phyloP scores from a whole-genome alignment of 1,139 yeast genomes.

The Kurtzmaniella quercitrusa region DNA sequence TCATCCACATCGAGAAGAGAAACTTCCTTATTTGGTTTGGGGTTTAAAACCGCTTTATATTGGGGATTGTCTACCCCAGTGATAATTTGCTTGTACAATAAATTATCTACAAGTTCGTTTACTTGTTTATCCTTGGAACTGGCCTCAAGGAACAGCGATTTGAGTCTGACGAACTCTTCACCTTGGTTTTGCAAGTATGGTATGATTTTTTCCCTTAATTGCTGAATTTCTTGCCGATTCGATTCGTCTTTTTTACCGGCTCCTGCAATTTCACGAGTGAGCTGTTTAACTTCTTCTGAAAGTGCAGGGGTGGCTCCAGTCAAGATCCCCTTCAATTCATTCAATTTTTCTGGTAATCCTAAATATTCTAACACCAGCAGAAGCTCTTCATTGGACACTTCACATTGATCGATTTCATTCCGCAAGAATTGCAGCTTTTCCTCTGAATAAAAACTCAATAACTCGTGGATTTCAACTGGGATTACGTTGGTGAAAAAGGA shows the following conservation, averaged over 20 bases:
- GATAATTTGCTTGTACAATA: constrained; percentile 26
- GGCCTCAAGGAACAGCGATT: constrained; percentile 66
- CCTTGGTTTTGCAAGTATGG: constrained; percentile 24
- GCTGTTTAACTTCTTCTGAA: constrained; percentile 14
- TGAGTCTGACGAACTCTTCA: constrained; percentile 49
- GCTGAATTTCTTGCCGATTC: constrained; percentile 21
- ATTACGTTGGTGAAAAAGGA: constrained; percentile 72
- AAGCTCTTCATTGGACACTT: constrained; percentile 76
- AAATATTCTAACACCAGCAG: constrained; percentile 75
- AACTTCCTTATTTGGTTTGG: constrained; percentile 8
- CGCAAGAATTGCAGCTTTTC: constrained; percentile 78
- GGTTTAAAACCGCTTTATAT: constrained; percentile 26
- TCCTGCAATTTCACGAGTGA: constrained; percentile 26
- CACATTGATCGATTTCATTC: constrained; percentile 68
- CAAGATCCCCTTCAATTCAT: constrained; percentile 46
- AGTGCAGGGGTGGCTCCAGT: constrained; percentile 9
- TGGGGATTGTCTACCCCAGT: constrained; percentile 31
- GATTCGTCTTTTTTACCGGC: constrained; percentile 18
- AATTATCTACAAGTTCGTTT: constrained; percentile 28
- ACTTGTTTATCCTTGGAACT: constrained; percentile 61
- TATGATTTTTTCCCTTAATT: constrained; percentile 38
- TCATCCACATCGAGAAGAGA: constrained; percentile 60
- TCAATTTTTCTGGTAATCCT: constrained; percentile 66
- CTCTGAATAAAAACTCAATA: constrained; percentile 83
- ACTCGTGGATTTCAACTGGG: constrained; percentile 84